Conservation (phyloP, 1,284 basidiomycete genomes). For the Microbotryum scabiosae region DNA sequence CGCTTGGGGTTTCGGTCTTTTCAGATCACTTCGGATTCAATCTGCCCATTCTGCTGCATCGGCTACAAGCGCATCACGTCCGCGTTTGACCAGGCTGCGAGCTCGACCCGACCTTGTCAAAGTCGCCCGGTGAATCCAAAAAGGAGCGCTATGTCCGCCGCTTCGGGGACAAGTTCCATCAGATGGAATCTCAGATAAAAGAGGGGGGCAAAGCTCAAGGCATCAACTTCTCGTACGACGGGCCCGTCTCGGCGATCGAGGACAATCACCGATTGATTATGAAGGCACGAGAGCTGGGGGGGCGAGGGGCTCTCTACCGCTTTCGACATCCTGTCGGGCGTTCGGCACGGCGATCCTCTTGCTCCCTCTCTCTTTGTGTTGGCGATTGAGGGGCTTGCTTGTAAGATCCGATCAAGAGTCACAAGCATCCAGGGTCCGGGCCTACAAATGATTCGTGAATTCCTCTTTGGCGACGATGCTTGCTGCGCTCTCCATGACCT, state of each 20-base stretch:
- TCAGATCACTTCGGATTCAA: slow-evolving; percentile 1
- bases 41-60: slow-evolving; percentile 42
- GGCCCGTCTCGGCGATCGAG: slow-evolving; percentile 56
- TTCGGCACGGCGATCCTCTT: no score
- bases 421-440: no score
- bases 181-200: slow-evolving; percentile 11
- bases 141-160: slow-evolving; percentile 49
- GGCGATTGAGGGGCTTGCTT: no score
- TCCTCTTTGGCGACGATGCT: no score
- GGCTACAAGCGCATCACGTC: slow-evolving; percentile 60
- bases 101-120: slow-evolving; percentile 49
- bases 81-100: slow-evolving; percentile 50
- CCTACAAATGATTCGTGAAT: no score
- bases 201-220: slow-evolving; percentile 54
- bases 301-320: no score
- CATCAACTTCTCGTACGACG: slow-evolving; percentile 54
- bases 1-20: no score
- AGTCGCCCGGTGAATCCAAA: slow-evolving; percentile 46
- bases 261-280: slow-evolving; percentile 62
- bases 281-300: slow-evolving; percentile 59
- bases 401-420: no score
- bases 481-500: no score
- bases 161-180: slow-evolving; percentile 46
- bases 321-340: no score
- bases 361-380: no score